Percentiles rank a stretch among this genome's conserved stretches.
These are phyloP conservation scores for Nannochloropsis oceanica DNA, from an alignment of 108 stramenopile species.

Conservation along the genomic window DNA sequence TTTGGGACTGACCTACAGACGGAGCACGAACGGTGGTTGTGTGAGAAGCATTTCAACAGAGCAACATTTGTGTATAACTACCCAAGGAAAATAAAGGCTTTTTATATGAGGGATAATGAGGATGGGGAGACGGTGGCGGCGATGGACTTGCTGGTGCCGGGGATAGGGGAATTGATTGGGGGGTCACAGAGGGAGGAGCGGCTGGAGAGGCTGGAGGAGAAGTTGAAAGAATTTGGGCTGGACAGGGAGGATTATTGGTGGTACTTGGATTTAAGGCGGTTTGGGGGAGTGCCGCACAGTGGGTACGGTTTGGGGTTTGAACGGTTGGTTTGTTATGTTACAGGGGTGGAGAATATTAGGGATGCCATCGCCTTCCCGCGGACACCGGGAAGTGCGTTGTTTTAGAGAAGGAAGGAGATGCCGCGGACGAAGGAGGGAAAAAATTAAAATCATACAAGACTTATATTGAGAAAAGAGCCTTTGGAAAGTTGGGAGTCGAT, in stretches of 20 bases:
- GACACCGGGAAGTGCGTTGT: constrained; percentile 87
- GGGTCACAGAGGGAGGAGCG: constrained; percentile 86
- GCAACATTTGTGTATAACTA: constrained; percentile 96
- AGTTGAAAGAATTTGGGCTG: constrained; percentile 69
- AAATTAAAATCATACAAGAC: neutral
- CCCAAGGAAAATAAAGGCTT: constrained; percentile 91
- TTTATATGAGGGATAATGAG: constrained; percentile 98
- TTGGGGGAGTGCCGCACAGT: constrained; percentile 90
- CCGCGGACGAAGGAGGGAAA: neutral
- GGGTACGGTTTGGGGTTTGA: constrained; percentile 99
- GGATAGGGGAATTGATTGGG: constrained; percentile 95
- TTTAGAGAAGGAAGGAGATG: constrained; percentile 34
- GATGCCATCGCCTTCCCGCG: constrained; percentile 96
- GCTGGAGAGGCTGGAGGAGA: constrained; percentile 65
- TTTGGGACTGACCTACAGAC: constrained; percentile 94
- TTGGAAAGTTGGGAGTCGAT: neutral
- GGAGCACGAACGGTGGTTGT: constrained; percentile 93
- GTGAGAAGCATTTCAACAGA: constrained; percentile 67
- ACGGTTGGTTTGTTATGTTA: constrained; percentile 89
- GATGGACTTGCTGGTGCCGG: constrained; percentile 95
- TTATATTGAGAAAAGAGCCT: too few relatives aligned
- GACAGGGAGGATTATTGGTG: constrained; percentile 78
- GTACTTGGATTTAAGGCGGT: constrained; percentile 39
- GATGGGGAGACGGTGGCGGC: constrained; percentile 92
- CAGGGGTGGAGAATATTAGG: constrained; percentile 94